phyloP scores from a whole-genome alignment of 1,284 basidiomycete genomes.

The Athelia psychrophila region DNA sequence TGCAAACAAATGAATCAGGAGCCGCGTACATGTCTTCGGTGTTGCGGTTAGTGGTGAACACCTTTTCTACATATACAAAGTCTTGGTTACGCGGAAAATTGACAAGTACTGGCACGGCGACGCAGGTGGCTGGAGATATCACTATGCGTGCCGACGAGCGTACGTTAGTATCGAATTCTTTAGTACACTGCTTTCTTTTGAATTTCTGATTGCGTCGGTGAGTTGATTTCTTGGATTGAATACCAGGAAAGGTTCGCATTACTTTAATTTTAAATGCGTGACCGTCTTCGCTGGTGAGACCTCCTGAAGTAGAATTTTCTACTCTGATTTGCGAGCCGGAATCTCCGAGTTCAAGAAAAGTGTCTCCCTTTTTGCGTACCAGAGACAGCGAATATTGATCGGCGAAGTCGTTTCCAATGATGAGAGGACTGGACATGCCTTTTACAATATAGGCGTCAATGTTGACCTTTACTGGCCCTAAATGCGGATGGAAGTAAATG shows the following conservation, averaged over 20 bases:
- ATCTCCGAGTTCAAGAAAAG: slow-evolving; percentile 20
- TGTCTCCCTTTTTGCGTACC: slow-evolving; percentile 14
- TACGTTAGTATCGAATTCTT: background rate
- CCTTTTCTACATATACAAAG: background rate
- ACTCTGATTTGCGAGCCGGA: slow-evolving; percentile 11
- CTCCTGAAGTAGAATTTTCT: slow-evolving; percentile 3
- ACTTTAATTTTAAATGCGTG: slow-evolving; percentile 12
- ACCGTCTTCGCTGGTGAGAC: slow-evolving; percentile 4
- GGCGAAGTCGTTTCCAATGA: slow-evolving; percentile 9
- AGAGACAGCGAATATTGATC: slow-evolving; percentile 27
- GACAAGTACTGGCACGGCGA: background rate
- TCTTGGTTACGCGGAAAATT: too few relatives aligned
- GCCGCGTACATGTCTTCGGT: slow-evolving; percentile 14
- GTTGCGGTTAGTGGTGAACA: background rate
- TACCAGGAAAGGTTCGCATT: background rate
- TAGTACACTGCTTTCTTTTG: background rate
- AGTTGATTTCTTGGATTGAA: background rate
- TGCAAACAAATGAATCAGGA: slow-evolving; percentile 14
- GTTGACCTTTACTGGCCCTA: background rate
- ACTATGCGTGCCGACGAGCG: background rate
- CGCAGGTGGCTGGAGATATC: background rate
- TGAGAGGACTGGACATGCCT: background rate
- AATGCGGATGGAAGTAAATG: background rate
- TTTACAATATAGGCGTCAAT: background rate
- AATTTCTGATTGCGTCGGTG: background rate